Percentiles rank a stretch among this genome's conserved stretches.
These are phyloP conservation scores for Nicotiana paniculata DNA, from an alignment of 257 asterid genomes.

Conservation along the genomic window DNA sequence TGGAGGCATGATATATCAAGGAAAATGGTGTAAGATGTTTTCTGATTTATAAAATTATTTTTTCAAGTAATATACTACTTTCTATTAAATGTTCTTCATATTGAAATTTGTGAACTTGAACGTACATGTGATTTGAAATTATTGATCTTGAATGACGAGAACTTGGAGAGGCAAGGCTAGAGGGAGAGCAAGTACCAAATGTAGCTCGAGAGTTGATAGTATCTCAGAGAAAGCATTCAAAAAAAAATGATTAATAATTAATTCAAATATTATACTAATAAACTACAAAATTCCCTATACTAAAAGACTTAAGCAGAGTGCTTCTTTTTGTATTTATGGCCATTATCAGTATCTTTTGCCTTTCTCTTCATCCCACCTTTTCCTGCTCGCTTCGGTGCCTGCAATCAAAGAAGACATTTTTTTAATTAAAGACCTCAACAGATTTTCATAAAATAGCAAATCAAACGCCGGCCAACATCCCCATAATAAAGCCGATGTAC, in stretches of 20 bases:
- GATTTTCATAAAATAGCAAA: background rate
- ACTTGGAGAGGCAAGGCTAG: background rate
- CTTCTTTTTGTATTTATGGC: conserved; percentile 25
- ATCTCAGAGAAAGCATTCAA: background rate
- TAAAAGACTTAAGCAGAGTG: conserved; percentile 8
- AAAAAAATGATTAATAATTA: background rate
- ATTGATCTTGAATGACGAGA: background rate
- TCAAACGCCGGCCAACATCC: background rate
- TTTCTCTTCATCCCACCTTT: conserved; percentile 63
- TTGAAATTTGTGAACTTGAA: background rate
- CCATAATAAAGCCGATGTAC: background rate
- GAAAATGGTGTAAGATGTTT: background rate
- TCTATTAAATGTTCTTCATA: background rate
- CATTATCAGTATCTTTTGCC: conserved; percentile 35
- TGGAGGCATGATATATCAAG: background rate
- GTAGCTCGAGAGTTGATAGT: background rate
- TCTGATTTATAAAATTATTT: background rate
- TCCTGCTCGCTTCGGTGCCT: conserved; percentile 46
- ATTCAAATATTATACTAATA: background rate
- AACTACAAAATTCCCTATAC: background rate
- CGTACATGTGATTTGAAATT: background rate
- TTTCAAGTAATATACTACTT: background rate
- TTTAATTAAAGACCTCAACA: background rate
- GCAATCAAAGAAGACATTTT: conserved; percentile 16
- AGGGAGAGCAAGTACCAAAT: background rate